Base-by-base conservation (phyloP, 495 filamentous ascomycete genomes). In the Neurospora sp. region DNA sequence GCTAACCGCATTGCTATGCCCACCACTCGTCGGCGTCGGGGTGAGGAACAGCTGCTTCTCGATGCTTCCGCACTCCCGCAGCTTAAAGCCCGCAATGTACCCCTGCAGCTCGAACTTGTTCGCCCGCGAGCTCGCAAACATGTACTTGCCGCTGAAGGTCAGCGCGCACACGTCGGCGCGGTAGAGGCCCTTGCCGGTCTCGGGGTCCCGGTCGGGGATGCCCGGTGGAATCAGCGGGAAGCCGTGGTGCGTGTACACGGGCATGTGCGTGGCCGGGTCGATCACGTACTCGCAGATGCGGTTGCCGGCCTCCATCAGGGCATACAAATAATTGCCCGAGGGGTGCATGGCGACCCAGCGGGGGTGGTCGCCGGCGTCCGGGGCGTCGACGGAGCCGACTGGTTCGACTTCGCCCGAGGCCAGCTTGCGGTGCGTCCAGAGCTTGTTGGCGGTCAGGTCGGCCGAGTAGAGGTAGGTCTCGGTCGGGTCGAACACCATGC, bases 381-480 rank as follows among this genome's bases (percentile, higher is more conserved):
- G 92, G n/a, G 92, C 92, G 70, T 91, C 88, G 69, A 92, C 82
- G 78, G 86, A 88, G 77, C 90, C 91, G 46, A 94, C 84, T 16
- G 92, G 83, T 39, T 87, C 87, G 75, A 94, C 83, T 74, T 88
- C 82, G 46, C 92, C 92, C 5, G 88, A 82, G 74, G 89, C 84
- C 0, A 78, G 76, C 82, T 94, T 96, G 79, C 87, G 86, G 82
- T 96, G 93, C 14, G 90, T 91, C 93, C 93, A 96, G 70, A 96
- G 88, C 84, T 92, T 93, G 85, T 96, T 94, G 76, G 90, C 92
- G 74, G 86, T 88, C 80, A 96, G 87, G 82, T 96, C 93, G 73
- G 93, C 93, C 27, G 92, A 93, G 85, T 96, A 96, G 42, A 96
- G 87, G 82, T 93, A 94, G 16, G 89, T 92, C 82, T 96, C 93